Evolutionary conservation across 1,139 yeast genomes (phyloP), one percentile per base, ranked within the genome.

Genomic region (Yarrowia galli): DNA sequence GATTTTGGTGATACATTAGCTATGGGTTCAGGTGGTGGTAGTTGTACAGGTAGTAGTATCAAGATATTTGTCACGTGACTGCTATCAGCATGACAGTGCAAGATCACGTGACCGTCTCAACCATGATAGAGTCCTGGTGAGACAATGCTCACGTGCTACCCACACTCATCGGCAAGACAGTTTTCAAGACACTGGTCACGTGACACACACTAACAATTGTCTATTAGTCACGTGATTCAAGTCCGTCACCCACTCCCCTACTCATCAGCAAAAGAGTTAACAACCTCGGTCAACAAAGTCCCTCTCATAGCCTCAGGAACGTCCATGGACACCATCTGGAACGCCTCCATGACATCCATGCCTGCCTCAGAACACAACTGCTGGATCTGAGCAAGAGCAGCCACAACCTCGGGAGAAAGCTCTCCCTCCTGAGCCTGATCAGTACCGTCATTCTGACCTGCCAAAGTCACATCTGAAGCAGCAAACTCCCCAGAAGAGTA

Each of bases 271-370:
- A 58, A 43, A 13, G 45, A 28, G 7, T 32, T 43, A 3, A 43
- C 51, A 1, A 58, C 64, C 23, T 58, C 51, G 10, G 51, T 43
- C 20, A 58, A 8, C 18, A 58, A 2, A 2, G 18, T 16, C 0
- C 42, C 51, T 9, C 64, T 20, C 64, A 42, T 43, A 4, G 49
- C 64, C 16, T 58, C 51, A 13, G 64, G 64, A 42, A 58, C 51
- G 22, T 58, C 64, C 40, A 20, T 32, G 8, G 51, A 42, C 3
- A 58, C 64, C 64, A 58, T 43, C 51, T 58, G 64, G 51, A 58
- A 43, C 2, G 64, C 64, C 22, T 58, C 64, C 64, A 58, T 58
- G 20, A 58, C 42, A 4, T 58, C 64, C 64, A 58, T 58, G 3
- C 64, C 64, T 20, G 51, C 64, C 18, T 58, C 64, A 0, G 51